Conservation (phyloP, 2,329 filamentous ascomycete species). For the Fusarium pseudograminearum region DNA sequence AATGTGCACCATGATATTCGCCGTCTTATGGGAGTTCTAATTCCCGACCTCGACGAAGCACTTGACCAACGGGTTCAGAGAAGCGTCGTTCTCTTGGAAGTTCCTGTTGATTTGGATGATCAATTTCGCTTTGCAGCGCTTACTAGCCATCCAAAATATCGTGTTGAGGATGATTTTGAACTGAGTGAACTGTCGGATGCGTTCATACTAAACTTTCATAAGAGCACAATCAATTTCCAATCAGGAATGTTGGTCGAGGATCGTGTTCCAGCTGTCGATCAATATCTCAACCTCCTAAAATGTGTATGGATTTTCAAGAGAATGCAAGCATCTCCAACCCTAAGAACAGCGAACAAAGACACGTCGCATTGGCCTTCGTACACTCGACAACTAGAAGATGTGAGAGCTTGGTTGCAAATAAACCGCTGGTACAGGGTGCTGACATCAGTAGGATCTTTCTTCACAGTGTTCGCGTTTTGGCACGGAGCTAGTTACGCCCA, state of each 20-base stretch:
- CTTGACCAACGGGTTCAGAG: constrained; percentile 39
- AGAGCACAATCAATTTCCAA: constrained; percentile 44
- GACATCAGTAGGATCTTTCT: constrained; percentile 45
- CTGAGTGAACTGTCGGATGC: constrained; percentile 50
- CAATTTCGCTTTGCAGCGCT: constrained; percentile 43
- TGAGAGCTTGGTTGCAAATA: constrained; percentile 22
- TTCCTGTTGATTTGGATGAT: constrained; percentile 44
- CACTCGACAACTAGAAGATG: constrained; percentile 49
- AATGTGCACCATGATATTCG: constrained; percentile 42
- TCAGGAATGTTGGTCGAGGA: constrained; percentile 47
- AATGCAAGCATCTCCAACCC: constrained; percentile 33
- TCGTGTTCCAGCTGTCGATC: constrained; percentile 39
- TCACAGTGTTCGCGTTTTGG: constrained; percentile 46
- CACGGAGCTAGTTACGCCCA: constrained; percentile 46
- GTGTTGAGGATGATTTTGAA: constrained; percentile 39
- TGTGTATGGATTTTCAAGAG: constrained; percentile 50
- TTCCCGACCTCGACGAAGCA: constrained; percentile 46
- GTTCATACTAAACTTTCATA: constrained; percentile 49
- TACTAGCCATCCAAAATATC: constrained; percentile 38
- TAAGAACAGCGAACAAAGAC: constrained; percentile 29
- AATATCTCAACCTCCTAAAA: constrained; percentile 52
- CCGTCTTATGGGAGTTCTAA: constrained; percentile 44
- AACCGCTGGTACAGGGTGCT: constrained; percentile 22
- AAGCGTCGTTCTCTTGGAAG: constrained; percentile 19
- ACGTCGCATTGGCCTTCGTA: constrained; percentile 54